Evolutionary conservation across 305 asterid genomes (phyloP).

Genomic region (Ajuga reptans): DNA sequence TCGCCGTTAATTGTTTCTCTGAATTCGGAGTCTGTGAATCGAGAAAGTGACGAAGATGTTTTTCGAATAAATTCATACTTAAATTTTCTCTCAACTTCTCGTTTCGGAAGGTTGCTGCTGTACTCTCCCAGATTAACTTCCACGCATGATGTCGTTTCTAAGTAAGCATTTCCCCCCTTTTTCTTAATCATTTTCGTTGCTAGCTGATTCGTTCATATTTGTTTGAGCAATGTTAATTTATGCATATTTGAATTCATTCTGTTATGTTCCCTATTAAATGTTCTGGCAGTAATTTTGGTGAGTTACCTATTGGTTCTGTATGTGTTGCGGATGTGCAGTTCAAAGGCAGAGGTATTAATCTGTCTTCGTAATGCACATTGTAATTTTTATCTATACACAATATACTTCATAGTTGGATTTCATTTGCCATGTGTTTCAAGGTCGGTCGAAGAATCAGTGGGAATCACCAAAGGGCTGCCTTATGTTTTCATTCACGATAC

Average conservation of each 20-base stretch:
- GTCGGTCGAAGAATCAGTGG: constrained; percentile 78
- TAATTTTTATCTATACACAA: neutral
- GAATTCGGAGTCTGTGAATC: constrained; percentile 41
- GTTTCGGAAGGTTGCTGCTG: constrained; percentile 61
- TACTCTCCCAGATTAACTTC: constrained; percentile 68
- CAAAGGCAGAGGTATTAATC: constrained; percentile 75
- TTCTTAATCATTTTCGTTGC: neutral
- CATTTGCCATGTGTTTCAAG: constrained; percentile 29
- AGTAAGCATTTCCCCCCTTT: constrained; percentile 31
- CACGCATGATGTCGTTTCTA: constrained; percentile 72
- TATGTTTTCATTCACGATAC: constrained; percentile 75
- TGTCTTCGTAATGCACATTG: constrained; percentile 8
- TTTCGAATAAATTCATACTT: constrained; percentile 46
- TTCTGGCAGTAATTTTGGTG: constrained; percentile 58
- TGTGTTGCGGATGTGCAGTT: constrained; percentile 83
- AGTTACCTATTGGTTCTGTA: constrained; percentile 72
- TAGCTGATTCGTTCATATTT: neutral
- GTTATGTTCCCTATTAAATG: neutral
- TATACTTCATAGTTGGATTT: constrained; percentile 1
- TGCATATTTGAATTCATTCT: neutral
- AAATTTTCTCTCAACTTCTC: constrained; percentile 40
- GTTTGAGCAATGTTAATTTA: neutral
- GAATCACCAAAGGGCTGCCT: constrained; percentile 96
- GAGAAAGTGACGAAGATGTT: constrained; percentile 22
- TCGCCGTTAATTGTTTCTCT: constrained; percentile 34